Evolutionary conservation across 352 stramenopile species (phyloP), one percentile per base, ranked within the genome.

Genomic region (Plasmopara viticola): DNA sequence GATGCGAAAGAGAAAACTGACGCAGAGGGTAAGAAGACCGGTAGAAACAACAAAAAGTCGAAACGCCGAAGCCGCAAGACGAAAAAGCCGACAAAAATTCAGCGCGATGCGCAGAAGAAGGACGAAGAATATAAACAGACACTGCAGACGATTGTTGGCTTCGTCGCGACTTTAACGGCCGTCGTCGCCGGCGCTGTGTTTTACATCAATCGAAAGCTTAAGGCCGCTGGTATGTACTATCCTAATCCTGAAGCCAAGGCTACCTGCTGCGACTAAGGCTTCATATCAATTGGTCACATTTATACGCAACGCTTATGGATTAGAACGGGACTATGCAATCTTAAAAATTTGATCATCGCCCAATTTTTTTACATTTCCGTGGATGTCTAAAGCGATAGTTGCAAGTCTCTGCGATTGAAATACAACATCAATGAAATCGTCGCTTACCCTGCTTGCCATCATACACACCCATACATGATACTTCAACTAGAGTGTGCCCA

Each of bases 121-220:
- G 65, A 85, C 41, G 73, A 86, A 43, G 73, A 80, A 49, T 73
- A 88, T 62, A 64, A 81, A 35, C 47, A 86, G 50, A 84, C 82
- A 15, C 60, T 93, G 44, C 72, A 86, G 55, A 53, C 72, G 15
- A 88, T 93, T 42, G 10, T 85, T 29, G 80, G 66, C 29, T 90
- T 93, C 39, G 66, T 93, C 9, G 58, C 51, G 18, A 90, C 82
- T 46, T 34, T 89, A 25, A 48, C 90, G 44, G 79, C 79, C 0
- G 53, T 82, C n/a, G 52, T 80, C 17, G 58, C 62, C 6, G 74
- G 77, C 14, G 68, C 64, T 38, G 78, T 79, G 31, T 90, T 72
- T 56, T 63, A 82, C 62, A 87, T 91, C 52, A 89, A 90, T 66
- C 76, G 82, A 62, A 93, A 93, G 69, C 78, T 90, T 48, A 90